A percentile compares a stretch with the other conserved stretches of the same genome.
Evolutionary conservation across 352 stramenopile genomes (phyloP).

Genomic region (Aphanomyces cochlioides): DNA sequence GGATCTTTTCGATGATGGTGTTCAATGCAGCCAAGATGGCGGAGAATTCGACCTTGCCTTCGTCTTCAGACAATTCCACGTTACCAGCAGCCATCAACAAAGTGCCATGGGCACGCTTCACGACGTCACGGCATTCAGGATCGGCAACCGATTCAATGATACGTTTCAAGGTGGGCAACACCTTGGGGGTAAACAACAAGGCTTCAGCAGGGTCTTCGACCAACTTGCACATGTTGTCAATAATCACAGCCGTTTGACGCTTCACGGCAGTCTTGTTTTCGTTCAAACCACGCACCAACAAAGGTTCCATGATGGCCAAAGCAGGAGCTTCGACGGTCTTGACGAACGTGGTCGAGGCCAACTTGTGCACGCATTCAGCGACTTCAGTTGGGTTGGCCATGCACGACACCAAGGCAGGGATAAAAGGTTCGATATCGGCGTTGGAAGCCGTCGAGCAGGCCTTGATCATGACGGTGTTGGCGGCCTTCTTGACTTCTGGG

Average conservation of each 20-base stretch:
- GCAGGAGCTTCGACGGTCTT: conserved; percentile 96
- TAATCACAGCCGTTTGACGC: conserved; percentile 97
- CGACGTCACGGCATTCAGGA: conserved; percentile 95
- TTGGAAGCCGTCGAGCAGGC: conserved; percentile 97
- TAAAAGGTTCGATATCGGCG: conserved; percentile 99
- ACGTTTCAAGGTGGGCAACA: conserved; percentile 95
- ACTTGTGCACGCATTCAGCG: conserved; percentile 98
- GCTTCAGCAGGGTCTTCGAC: conserved; percentile 97
- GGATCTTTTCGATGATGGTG: conserved; percentile 70
- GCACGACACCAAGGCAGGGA: conserved; percentile 93
- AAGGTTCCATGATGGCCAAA: conserved; percentile 96
- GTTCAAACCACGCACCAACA: conserved; percentile 94
- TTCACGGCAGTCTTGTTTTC: conserved; percentile 96
- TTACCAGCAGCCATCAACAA: conserved; percentile 92
- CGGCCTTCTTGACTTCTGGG: conserved; percentile 95
- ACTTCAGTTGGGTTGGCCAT: conserved; percentile 97
- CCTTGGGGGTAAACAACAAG: conserved; percentile 96
- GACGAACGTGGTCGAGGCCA: conserved; percentile 98
- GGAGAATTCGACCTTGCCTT: conserved; percentile 91
- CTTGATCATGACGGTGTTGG: conserved; percentile 92
- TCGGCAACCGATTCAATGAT: conserved; percentile 95
- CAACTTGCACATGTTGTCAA: conserved; percentile 99
- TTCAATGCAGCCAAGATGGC: conserved; percentile 73
- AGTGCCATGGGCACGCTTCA: conserved; percentile 90
- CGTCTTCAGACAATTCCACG: conserved; percentile 86